These are phyloP conservation scores for Saccharomycopsis capsularis DNA, from an alignment of 805 yeast species.

Conservation along the genomic window DNA sequence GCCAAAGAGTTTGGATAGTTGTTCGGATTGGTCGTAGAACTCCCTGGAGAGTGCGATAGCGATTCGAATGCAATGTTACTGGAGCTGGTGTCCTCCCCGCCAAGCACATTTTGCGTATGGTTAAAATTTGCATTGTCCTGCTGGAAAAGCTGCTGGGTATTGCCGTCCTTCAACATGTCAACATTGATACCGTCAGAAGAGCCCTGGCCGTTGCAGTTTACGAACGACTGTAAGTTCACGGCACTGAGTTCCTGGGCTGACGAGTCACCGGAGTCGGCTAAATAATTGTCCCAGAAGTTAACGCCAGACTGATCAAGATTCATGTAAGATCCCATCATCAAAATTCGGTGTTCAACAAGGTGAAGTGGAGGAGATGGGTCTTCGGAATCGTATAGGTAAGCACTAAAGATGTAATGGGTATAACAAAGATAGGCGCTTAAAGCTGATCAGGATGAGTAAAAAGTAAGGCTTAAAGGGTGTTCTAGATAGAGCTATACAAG, in stretches of 20 bases:
- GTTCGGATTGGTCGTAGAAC: neutral
- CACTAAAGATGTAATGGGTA: too few relatives aligned
- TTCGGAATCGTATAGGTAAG: too few relatives aligned
- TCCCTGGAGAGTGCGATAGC: neutral
- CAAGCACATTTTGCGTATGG: neutral
- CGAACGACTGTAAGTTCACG: constrained; percentile 16
- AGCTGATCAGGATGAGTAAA: too few relatives aligned
- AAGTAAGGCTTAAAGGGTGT: too few relatives aligned
- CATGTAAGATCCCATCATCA: neutral
- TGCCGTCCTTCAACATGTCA: neutral
- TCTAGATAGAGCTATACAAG: too few relatives aligned
- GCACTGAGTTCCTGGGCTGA: constrained; percentile 11
- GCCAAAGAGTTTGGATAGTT: constrained; percentile 3
- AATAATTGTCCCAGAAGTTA: constrained; percentile 16
- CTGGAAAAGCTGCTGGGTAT: neutral
- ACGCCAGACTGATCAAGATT: constrained; percentile 2
- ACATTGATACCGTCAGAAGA: neutral
- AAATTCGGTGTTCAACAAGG: too few relatives aligned
- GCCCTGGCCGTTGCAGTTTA: neutral
- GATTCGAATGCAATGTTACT: constrained; percentile 1
- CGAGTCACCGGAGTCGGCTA: neutral
- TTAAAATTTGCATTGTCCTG: neutral
- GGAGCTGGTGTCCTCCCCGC: neutral
- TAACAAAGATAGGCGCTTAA: too few relatives aligned
- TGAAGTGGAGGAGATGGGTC: too few relatives aligned